These are phyloP conservation scores for Rhododendron vialii DNA, from an alignment of 148 eudicot genomes.

Conservation along the genomic window DNA sequence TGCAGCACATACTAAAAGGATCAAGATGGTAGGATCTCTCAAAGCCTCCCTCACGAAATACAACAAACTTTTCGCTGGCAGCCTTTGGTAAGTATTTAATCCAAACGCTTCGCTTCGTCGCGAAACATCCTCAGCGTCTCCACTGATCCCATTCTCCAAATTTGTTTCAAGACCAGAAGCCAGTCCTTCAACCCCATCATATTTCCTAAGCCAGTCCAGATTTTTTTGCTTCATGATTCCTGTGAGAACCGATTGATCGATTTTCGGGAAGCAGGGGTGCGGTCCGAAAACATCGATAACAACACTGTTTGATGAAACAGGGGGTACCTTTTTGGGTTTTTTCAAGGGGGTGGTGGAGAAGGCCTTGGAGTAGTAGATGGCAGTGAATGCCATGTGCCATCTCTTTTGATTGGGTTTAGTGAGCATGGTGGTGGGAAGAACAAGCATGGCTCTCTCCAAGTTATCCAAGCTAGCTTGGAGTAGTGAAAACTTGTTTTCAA, in stretches of 20 bases:
- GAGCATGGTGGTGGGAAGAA: not conserved
- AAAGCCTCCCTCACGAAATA: slow-evolving; percentile 3
- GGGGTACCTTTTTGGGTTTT: not conserved
- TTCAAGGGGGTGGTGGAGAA: slow-evolving; percentile 9
- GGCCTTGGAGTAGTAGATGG: slow-evolving; percentile 18
- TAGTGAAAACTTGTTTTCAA: not conserved
- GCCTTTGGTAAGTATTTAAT: slow-evolving; percentile 1
- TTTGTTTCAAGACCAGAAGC: not conserved
- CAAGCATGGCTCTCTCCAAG: not conserved
- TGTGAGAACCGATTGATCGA: not conserved
- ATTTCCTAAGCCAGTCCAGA: not conserved
- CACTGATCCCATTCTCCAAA: not conserved
- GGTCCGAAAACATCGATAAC: not conserved
- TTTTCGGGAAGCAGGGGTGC: not conserved
- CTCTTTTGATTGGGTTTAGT: slow-evolving; percentile 5
- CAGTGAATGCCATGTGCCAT: slow-evolving; percentile 16
- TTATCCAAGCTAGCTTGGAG: not conserved
- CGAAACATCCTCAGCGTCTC: not conserved
- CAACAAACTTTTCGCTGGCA: slow-evolving; percentile 7
- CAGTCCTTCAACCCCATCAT: not conserved
- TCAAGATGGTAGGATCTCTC: not conserved
- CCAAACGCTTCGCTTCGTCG: not conserved
- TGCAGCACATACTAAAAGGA: not conserved
- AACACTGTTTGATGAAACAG: not conserved
- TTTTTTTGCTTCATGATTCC: not conserved